Evolutionary conservation across 441 rosid species (phyloP).

Genomic region (Capsella rubella): DNA sequence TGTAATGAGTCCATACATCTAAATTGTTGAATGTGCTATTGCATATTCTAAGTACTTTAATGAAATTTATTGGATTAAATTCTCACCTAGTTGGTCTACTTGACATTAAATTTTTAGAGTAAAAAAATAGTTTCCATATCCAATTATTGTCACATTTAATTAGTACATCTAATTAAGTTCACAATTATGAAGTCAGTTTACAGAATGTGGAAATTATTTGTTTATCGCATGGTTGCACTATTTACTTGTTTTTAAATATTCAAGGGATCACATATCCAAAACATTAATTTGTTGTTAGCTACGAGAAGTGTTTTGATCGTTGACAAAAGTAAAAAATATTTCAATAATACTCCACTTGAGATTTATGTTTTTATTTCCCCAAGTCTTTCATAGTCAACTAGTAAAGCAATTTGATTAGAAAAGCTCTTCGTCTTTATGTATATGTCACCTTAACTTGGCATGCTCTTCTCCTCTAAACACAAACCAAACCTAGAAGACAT

Average conservation of each 20-base stretch:
- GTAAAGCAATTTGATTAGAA: neutral
- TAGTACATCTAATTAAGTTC: too few relatives aligned
- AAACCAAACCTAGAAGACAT: neutral
- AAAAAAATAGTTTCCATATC: too few relatives aligned
- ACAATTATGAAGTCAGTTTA: neutral
- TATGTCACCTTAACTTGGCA: neutral
- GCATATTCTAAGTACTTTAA: too few relatives aligned
- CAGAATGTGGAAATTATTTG: neutral
- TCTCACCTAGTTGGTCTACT: too few relatives aligned
- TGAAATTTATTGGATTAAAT: too few relatives aligned
- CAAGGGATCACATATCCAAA: neutral
- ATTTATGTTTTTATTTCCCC: neutral
- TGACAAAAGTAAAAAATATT: slow-evolving; percentile 4
- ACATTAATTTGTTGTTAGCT: neutral
- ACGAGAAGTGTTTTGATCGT: neutral
- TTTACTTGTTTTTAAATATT: neutral
- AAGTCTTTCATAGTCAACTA: neutral
- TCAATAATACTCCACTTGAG: neutral
- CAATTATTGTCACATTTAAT: too few relatives aligned
- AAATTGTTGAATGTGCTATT: too few relatives aligned
- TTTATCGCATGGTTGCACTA: neutral
- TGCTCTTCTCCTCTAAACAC: neutral
- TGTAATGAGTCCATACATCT: too few relatives aligned
- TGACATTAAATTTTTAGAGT: too few relatives aligned
- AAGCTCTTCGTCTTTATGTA: neutral